phyloP scores from a whole-genome alignment of 108 stramenopile genomes.

The Parmales sp. region DNA sequence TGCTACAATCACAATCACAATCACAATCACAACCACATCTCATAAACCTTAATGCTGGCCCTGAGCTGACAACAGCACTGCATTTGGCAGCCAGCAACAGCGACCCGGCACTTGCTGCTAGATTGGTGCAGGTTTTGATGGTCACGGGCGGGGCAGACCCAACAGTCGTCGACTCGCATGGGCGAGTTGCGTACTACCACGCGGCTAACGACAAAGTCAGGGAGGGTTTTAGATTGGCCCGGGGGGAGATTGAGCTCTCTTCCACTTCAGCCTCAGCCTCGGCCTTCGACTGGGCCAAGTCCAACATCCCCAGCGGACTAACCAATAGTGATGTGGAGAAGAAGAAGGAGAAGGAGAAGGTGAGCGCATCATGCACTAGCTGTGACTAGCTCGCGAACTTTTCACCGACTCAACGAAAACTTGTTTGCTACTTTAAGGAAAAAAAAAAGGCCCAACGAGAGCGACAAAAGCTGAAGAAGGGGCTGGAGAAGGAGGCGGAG shows the following conservation, averaged over 20 bases:
- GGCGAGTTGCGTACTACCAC: constrained; percentile 56
- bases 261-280: too few relatives aligned
- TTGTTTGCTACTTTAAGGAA: too few relatives aligned
- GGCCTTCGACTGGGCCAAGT: constrained; percentile 57
- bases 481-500: constrained; percentile 34
- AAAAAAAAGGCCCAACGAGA: constrained; percentile 65
- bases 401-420: too few relatives aligned
- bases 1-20: too few relatives aligned
- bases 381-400: too few relatives aligned
- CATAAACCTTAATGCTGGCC: constrained; percentile 18
- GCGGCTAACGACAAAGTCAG: constrained; percentile 52
- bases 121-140: constrained; percentile 32
- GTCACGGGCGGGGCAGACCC: constrained; percentile 62
- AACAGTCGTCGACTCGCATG: constrained; percentile 42
- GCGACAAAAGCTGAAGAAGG: constrained; percentile 64
- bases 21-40: too few relatives aligned
- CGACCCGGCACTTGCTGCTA: constrained; percentile 15
- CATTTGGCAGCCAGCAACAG: constrained; percentile 30
- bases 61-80: constrained; percentile 27
- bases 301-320: constrained; percentile 61
- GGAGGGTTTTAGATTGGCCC: constrained; percentile 67
- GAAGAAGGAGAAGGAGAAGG: constrained; percentile 57
- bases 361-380: too few relatives aligned
- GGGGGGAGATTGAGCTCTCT: constrained; percentile 61
- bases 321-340: constrained; percentile 41